Evolutionary conservation across 345 rosid species (phyloP).

Genomic region (Eucalyptus melliodora): DNA sequence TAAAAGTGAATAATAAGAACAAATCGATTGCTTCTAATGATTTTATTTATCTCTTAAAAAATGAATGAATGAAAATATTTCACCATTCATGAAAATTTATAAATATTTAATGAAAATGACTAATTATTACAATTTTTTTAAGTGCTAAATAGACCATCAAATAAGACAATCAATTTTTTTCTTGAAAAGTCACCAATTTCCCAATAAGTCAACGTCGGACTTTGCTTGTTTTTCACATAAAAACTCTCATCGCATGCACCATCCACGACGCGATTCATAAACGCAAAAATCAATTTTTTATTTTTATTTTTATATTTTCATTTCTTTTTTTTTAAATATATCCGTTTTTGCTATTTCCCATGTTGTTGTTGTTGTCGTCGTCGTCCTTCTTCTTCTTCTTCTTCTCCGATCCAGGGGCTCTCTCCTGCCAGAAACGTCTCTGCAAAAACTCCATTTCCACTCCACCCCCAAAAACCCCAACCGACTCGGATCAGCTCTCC

Average conservation of each 20-base stretch:
- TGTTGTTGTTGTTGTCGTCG: too few relatives aligned
- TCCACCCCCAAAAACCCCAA: background rate
- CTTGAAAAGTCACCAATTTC: background rate
- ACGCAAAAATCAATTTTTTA: background rate
- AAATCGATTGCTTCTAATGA: rapidly evolving
- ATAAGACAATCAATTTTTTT: too few relatives aligned
- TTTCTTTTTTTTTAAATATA: background rate
- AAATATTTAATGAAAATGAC: too few relatives aligned
- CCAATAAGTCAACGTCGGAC: background rate
- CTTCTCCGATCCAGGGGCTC: background rate
- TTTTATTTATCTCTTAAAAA: too few relatives aligned
- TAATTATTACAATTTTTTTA: too few relatives aligned
- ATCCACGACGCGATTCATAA: background rate
- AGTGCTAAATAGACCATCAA: too few relatives aligned
- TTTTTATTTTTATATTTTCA: background rate
- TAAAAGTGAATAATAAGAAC: too few relatives aligned
- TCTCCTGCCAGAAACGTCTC: background rate
- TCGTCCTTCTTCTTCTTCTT: background rate
- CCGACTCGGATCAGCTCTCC: background rate
- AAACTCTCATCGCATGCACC: background rate
- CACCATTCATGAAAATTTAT: rapidly evolving
- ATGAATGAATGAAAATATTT: too few relatives aligned
- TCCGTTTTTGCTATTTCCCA: background rate
- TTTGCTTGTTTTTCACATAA: background rate
- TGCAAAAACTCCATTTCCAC: background rate